Evolutionary conservation across 257 asterid species (phyloP).

Genomic region (Ilex aquifolium): DNA sequence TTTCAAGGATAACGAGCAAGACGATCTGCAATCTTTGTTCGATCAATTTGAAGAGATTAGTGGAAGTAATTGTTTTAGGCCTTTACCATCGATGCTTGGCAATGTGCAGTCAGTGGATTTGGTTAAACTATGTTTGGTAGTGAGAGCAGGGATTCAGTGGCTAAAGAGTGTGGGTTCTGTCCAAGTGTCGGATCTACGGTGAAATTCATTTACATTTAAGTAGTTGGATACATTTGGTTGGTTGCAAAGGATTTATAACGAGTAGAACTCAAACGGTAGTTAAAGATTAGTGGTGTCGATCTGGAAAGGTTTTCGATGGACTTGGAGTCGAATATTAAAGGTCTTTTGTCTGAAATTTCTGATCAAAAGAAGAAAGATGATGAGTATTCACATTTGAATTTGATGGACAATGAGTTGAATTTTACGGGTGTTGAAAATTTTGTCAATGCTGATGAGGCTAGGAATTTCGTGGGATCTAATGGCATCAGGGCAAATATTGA

Average conservation of each 20-base stretch:
- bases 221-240: constrained; percentile 36
- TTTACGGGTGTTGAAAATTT: constrained; percentile 7
- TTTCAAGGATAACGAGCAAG: constrained; percentile 1
- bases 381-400: constrained; percentile 13
- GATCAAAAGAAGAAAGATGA: constrained; percentile 35
- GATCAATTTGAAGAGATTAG: constrained; percentile 20
- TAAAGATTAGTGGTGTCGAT: constrained; percentile 2
- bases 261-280: not conserved
- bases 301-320: constrained; percentile 30
- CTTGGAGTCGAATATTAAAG: constrained; percentile 45
- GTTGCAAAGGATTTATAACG: constrained; percentile 29
- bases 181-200: constrained; percentile 29
- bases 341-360: constrained; percentile 22
- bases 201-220: constrained; percentile 47
- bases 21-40: constrained; percentile 23
- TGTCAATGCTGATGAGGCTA: constrained; percentile 15
- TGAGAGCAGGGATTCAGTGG: constrained; percentile 44
- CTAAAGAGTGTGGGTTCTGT: constrained; percentile 48
- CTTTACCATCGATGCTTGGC: constrained; percentile 52
- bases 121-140: constrained; percentile 38
- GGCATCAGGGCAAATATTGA: not conserved
- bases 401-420: constrained; percentile 21
- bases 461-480: constrained; percentile 15
- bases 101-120: constrained; percentile 52
- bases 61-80: constrained; percentile 35